phyloP scores from a whole-genome alignment of 2,329 filamentous ascomycete genomes.

The Aspergillus sp. region DNA sequence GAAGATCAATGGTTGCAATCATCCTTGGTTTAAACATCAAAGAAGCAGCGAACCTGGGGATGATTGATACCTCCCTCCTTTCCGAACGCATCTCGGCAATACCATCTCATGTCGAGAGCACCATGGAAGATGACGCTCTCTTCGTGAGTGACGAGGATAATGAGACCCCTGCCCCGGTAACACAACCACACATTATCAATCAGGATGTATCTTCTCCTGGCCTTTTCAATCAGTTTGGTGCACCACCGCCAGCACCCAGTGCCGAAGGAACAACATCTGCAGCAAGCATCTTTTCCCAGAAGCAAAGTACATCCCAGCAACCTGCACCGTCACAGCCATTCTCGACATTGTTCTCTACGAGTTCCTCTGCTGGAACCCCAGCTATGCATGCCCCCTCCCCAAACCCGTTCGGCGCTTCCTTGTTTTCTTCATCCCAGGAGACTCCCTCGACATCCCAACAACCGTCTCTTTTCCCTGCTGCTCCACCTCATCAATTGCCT shows the following conservation, averaged over 20 bases:
- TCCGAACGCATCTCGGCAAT: slow-evolving; percentile 21
- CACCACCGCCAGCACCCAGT: background rate
- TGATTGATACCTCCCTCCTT: slow-evolving; percentile 46
- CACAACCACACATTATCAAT: slow-evolving; percentile 14
- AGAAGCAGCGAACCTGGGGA: slow-evolving; percentile 48
- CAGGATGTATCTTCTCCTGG: slow-evolving; percentile 12
- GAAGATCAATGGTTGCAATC: slow-evolving; percentile 55
- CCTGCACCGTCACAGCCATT: slow-evolving; percentile 11
- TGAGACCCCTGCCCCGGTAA: slow-evolving; percentile 21
- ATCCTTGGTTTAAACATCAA: slow-evolving; percentile 55
- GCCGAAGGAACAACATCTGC: background rate
- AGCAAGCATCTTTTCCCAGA: slow-evolving; percentile 3
- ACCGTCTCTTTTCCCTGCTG: background rate
- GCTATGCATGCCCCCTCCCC: slow-evolving; percentile 1
- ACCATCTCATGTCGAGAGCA: slow-evolving; percentile 15
- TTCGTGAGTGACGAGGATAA: slow-evolving; percentile 39
- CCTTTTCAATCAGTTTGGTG: slow-evolving; percentile 1
- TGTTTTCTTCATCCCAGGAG: background rate
- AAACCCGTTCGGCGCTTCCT: slow-evolving; percentile 13
- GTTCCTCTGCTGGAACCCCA: background rate
- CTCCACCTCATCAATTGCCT: background rate
- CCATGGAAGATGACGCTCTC: slow-evolving; percentile 32
- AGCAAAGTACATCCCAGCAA: slow-evolving; percentile 8
- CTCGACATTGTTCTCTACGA: slow-evolving; percentile 7
- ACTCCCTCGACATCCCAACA: background rate